Evolutionary conservation across 108 stramenopile genomes (phyloP), one percentile per base, ranked within the genome.

Genomic region (Bacterosira constricta): DNA sequence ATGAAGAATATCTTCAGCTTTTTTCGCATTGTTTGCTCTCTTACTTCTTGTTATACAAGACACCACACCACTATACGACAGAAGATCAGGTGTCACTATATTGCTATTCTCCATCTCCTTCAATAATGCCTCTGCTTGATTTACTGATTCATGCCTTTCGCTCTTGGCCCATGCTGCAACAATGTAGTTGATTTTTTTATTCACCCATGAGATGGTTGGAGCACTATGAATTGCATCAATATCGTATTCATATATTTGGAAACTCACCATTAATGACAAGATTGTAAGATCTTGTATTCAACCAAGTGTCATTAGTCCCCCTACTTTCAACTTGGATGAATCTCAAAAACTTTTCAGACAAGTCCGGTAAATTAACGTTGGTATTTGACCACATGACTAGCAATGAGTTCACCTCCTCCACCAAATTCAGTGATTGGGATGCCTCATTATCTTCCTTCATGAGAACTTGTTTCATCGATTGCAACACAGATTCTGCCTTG

Each of bases 231-330:
- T n/a, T n/a, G n/a, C n/a, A n/a, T n/a, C n/a, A 49, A 49, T 6
- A 49, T 17, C 5, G 5, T 13, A 49, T 49, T 5, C 15, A 17
- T 6, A 49, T 49, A 49, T 6, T 49, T 6, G 13, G 42, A 34
- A 42, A 63, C 62, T 63, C 44, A 63, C 62, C 62, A 41, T 69
- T 69, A 6, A 69, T 69, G 4, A 69, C 69, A 20, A 69, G 45
- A 23, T 69, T 69, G 46, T 47, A 69, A 4, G 69, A 69, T 23
- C 69, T 45, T 35, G 57, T 39, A 38, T 69, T 56, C 6, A 59
- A 1, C 69, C 69, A 69, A 21, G 4, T 0, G 36, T 69, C 57
- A 15, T 4, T 27, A 27, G 5, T 27, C 17, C 44, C 36, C 30
- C 69, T 26, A 42, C 57, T 69, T 45, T 69, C 46, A 13, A 34